Evolutionary conservation across 805 yeast genomes (phyloP).

Genomic region (Nakazawaea wyomingensis): DNA sequence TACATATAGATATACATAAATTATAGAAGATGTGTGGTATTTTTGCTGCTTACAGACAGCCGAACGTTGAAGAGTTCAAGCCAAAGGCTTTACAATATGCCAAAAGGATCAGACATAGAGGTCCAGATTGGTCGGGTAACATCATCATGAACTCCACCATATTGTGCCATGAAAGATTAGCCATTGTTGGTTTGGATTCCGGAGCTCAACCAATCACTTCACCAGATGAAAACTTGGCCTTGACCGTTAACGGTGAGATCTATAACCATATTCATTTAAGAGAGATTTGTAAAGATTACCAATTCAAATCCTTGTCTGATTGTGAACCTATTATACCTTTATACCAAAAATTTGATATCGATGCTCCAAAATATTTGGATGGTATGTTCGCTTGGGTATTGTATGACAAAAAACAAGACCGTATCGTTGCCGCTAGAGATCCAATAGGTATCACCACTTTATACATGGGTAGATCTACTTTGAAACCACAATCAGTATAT

Average conservation of each 20-base stretch:
- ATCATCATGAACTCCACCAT: slow-evolving; percentile 71
- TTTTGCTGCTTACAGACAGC: slow-evolving; percentile 85
- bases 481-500: slow-evolving; percentile 69
- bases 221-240: slow-evolving; percentile 62
- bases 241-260: slow-evolving; percentile 96
- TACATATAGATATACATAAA: neutral
- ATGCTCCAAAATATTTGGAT: slow-evolving; percentile 88
- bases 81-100: slow-evolving; percentile 84
- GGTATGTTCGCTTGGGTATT: slow-evolving; percentile 98
- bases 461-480: slow-evolving; percentile 82
- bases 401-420: slow-evolving; percentile 77
- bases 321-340: slow-evolving; percentile 98
- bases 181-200: slow-evolving; percentile 94
- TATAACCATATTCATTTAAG: slow-evolving; percentile 93
- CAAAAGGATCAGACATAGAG: slow-evolving; percentile 95
- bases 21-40: slow-evolving; percentile 86
- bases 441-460: slow-evolving; percentile 96
- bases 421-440: slow-evolving; percentile 95
- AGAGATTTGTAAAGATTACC: slow-evolving; percentile 65
- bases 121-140: slow-evolving; percentile 99
- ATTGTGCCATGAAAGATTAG: slow-evolving; percentile 91
- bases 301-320: slow-evolving; percentile 82
- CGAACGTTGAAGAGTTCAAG: slow-evolving; percentile 75
- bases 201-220: slow-evolving; percentile 98
- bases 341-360: slow-evolving; percentile 78